Evolutionary conservation across 306 rosid species (phyloP).

Genomic region (Trifolium subterraneum): DNA sequence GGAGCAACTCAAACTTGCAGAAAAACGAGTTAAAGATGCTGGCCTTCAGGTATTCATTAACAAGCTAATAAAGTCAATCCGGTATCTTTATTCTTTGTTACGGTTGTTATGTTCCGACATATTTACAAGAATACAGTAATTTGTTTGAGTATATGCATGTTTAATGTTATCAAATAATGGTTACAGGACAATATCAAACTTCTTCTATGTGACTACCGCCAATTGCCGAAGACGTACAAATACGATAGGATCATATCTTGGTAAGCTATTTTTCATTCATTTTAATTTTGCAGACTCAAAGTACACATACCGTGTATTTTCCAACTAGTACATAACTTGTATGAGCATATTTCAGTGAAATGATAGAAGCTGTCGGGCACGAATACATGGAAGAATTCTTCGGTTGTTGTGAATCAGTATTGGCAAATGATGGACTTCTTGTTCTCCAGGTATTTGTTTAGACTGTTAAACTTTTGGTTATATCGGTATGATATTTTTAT

Average conservation of each 20-base stretch:
- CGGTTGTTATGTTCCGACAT: neutral
- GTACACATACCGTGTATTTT: neutral
- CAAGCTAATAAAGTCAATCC: too few species aligned
- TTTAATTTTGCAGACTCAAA: slow-evolving; percentile 9
- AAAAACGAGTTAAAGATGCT: slow-evolving; percentile 67
- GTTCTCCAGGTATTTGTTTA: slow-evolving; percentile 67
- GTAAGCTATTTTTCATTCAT: slow-evolving; percentile 49
- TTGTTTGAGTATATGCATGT: neutral
- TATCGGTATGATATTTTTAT: neutral
- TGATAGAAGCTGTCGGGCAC: slow-evolving; percentile 86
- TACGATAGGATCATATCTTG: slow-evolving; percentile 88
- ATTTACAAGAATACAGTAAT: neutral
- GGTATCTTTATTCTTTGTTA: too few species aligned
- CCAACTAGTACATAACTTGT: slow-evolving; percentile 25
- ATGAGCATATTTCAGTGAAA: slow-evolving; percentile 67
- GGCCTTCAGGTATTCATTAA: slow-evolving; percentile 85
- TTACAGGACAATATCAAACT: slow-evolving; percentile 71
- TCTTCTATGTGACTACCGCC: slow-evolving; percentile 85
- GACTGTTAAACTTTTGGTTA: neutral
- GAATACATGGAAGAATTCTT: slow-evolving; percentile 84
- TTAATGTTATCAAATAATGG: neutral
- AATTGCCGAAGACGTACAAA: slow-evolving; percentile 58
- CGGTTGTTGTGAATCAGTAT: slow-evolving; percentile 72
- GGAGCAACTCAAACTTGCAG: slow-evolving; percentile 80
- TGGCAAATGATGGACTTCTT: slow-evolving; percentile 75